phyloP scores from a whole-genome alignment of 257 asterid species.

The Solanum microdontum region DNA sequence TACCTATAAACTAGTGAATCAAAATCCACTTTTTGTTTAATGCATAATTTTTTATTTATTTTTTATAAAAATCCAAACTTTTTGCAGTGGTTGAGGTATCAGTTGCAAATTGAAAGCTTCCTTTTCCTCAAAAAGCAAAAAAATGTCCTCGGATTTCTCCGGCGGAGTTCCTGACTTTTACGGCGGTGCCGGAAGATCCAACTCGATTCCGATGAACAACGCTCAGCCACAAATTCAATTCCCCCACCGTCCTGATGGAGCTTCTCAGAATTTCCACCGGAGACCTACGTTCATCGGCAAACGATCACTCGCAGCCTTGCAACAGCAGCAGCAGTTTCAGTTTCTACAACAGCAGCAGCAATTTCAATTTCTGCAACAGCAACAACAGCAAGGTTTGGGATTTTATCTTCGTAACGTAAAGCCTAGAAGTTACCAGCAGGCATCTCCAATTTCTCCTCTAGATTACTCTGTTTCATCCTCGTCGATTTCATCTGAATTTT shows the following conservation, averaged over 20 bases:
- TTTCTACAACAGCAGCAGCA: conserved; percentile 21
- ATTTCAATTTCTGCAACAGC: conserved; percentile 6
- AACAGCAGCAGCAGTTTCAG: conserved; percentile 20
- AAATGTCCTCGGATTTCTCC: conserved; percentile 51
- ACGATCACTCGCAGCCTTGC: conserved; percentile 52
- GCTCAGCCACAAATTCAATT: conserved; percentile 13
- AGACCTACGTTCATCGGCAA: conserved; percentile 43
- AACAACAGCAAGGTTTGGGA: conserved; percentile 24
- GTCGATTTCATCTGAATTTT: conserved; percentile 21
- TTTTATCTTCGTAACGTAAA: conserved; percentile 61
- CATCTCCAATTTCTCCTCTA: conserved; percentile 41
- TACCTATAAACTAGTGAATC: neutral
- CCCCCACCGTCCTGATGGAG: conserved; percentile 36
- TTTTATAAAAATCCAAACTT: neutral
- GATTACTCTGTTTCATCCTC: conserved; percentile 33
- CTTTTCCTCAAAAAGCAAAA: neutral
- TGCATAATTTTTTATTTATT: conserved; percentile 3
- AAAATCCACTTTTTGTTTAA: conserved; percentile 2
- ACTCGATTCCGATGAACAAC: conserved; percentile 16
- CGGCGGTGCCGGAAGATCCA: conserved; percentile 33
- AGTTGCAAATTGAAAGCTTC: neutral
- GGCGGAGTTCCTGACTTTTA: conserved; percentile 32
- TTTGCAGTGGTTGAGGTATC: neutral
- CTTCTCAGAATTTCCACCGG: conserved; percentile 31
- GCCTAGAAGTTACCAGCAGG: conserved; percentile 37